Evolutionary conservation across 768 basidiomycete species (phyloP).

Genomic region (Boletus rufocinnamomeus): DNA sequence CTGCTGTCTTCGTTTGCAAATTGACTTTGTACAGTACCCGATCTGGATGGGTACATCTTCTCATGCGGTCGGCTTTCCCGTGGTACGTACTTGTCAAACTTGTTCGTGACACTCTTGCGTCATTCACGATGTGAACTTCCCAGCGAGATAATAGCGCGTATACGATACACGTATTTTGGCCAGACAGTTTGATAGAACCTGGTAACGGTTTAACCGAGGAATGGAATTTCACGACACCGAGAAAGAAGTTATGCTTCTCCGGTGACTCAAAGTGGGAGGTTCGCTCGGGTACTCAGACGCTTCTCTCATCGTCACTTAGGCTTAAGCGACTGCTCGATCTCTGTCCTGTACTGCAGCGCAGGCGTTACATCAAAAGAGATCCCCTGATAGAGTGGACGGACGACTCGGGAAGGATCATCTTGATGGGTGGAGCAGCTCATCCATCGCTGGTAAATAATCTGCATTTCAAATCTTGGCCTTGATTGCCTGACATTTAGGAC

Average conservation of each 20-base stretch:
- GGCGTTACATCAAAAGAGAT: constrained; percentile 33
- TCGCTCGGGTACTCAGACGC: not conserved
- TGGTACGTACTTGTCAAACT: constrained; percentile 10
- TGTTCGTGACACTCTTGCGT: not conserved
- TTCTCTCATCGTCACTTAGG: constrained; percentile 20
- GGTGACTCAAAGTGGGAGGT: constrained; percentile 39
- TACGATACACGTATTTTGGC: constrained; percentile 40
- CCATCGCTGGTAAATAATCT: constrained; percentile 45
- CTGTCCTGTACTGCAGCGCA: constrained; percentile 37
- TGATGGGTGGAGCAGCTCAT: constrained; percentile 60
- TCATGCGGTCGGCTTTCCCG: constrained; percentile 18
- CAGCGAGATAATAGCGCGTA: constrained; percentile 40
- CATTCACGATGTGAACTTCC: not conserved
- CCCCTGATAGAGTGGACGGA: constrained; percentile 48
- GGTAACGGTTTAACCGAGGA: constrained; percentile 19
- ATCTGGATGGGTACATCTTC: constrained; percentile 25
- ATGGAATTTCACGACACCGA: constrained; percentile 40
- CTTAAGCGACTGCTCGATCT: constrained; percentile 39
- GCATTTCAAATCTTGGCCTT: not conserved
- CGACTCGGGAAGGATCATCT: constrained; percentile 46
- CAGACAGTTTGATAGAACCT: constrained; percentile 34
- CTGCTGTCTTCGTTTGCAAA: not conserved
- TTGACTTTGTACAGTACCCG: constrained; percentile 12
- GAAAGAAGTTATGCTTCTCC: constrained; percentile 33
- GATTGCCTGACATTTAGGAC: constrained; percentile 5